Evolutionary conservation across 1,284 basidiomycete genomes (phyloP).

Genomic region (Porodaedalea pini): DNA sequence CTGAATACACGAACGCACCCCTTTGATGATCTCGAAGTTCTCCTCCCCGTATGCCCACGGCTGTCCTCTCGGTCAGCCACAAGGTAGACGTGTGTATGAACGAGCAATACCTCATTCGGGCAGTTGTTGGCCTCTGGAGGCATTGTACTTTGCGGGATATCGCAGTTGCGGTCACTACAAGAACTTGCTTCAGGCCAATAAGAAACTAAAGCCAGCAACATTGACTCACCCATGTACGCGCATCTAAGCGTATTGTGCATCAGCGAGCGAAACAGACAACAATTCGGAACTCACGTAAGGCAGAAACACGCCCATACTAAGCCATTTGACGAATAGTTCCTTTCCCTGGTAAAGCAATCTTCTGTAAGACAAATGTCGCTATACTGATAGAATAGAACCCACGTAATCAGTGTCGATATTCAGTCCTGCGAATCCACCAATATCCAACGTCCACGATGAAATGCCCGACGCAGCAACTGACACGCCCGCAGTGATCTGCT

Average conservation of each 20-base stretch:
- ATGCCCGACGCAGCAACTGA: constrained; percentile 39
- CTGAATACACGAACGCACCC: constrained; percentile 25
- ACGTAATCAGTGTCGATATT: constrained; percentile 34
- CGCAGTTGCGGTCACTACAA: constrained; percentile 33
- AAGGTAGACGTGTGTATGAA: neutral
- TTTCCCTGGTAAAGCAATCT: too few species aligned
- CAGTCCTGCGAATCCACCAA: constrained; percentile 39
- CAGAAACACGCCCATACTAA: constrained; percentile 40
- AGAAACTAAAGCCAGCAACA: neutral
- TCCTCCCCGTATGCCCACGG: constrained; percentile 41
- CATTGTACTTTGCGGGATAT: constrained; percentile 26
- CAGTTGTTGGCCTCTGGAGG: constrained; percentile 35
- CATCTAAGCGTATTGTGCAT: too few species aligned
- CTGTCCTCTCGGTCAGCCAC: constrained; percentile 21
- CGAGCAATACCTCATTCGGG: constrained; percentile 35
- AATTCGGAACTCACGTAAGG: constrained; percentile 33
- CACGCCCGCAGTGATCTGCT: constrained; percentile 38
- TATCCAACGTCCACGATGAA: constrained; percentile 41
- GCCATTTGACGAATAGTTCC: constrained; percentile 40
- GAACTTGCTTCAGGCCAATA: neutral
- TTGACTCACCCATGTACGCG: constrained; percentile 39
- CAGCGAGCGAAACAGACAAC: neutral
- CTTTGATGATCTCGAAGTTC: constrained; percentile 39
- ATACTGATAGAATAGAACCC: constrained; percentile 14
- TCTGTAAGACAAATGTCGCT: too few species aligned